These are phyloP conservation scores for Monoraphidium neglectum DNA, from an alignment of 139 green algal species.

Conservation along the genomic window DNA sequence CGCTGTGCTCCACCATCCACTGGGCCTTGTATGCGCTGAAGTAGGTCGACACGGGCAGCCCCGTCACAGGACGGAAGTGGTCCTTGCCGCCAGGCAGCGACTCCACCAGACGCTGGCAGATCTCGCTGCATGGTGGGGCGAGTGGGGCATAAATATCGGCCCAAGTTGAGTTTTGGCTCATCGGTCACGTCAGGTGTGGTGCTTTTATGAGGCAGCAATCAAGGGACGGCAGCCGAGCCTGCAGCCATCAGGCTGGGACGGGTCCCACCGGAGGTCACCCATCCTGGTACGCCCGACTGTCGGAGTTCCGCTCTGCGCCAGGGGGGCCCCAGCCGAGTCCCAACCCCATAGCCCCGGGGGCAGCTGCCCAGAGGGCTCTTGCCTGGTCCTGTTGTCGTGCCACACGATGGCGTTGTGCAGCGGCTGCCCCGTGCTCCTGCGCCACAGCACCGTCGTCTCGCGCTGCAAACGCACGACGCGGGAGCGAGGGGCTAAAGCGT, in stretches of 20 bases:
- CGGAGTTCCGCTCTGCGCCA: too few species aligned
- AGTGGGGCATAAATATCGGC: background rate
- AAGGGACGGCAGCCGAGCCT: too few species aligned
- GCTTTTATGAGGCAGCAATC: background rate
- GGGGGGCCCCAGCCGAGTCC: too few species aligned
- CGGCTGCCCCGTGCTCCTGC: conserved; percentile 69
- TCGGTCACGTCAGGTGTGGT: too few species aligned
- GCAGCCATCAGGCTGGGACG: too few species aligned
- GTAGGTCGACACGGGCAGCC: conserved; percentile 95
- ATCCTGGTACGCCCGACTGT: too few species aligned
- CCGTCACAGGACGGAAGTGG: conserved; percentile 75
- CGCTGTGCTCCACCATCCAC: conserved; percentile 92
- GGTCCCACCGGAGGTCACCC: too few species aligned
- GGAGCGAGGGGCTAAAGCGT: too few species aligned
- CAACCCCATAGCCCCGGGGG: too few species aligned
- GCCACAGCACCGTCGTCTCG: conserved; percentile 92
- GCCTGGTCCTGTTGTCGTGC: conserved; percentile 88
- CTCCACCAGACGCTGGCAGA: conserved; percentile 28
- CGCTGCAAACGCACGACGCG: too few species aligned
- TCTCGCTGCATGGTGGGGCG: conserved; percentile 22
- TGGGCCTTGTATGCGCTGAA: conserved; percentile 94
- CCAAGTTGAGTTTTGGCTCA: too few species aligned
- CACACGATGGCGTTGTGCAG: conserved; percentile 97
- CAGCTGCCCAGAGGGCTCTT: too few species aligned
- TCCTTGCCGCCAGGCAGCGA: conserved; percentile 47